phyloP scores from a whole-genome alignment of 2,329 filamentous ascomycete genomes.

The Trichoderma semiorbis region DNA sequence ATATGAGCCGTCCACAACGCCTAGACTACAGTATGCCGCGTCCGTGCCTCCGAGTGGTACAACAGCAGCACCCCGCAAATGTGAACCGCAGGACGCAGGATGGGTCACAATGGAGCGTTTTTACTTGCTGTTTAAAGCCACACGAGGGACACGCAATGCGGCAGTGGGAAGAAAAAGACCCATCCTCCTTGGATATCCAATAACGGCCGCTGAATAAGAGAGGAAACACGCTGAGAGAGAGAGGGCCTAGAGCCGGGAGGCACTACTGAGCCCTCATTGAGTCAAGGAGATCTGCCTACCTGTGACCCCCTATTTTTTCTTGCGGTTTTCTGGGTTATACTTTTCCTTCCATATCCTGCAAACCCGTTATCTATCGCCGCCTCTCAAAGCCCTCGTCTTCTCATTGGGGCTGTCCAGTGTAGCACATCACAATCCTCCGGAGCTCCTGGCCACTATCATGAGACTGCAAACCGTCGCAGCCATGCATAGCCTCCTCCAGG shows the following conservation, averaged over 20 bases:
- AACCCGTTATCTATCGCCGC: neutral
- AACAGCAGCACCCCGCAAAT: constrained; percentile 18
- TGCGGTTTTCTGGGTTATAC: constrained; percentile 58
- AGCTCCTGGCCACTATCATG: constrained; percentile 5
- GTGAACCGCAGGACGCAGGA: constrained; percentile 10
- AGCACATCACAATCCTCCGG: neutral
- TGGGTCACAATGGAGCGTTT: neutral
- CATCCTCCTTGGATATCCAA: neutral
- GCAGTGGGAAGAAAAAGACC: neutral
- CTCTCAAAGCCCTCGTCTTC: neutral
- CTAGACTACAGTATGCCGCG: neutral
- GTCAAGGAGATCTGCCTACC: neutral
- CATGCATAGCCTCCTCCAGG: neutral
- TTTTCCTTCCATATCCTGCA: constrained; percentile 97
- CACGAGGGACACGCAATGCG: neutral
- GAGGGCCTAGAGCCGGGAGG: neutral
- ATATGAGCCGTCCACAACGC: constrained; percentile 11
- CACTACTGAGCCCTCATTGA: neutral
- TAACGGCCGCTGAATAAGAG: neutral
- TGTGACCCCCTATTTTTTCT: constrained; percentile 30
- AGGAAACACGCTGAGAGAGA: neutral
- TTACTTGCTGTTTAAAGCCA: neutral
- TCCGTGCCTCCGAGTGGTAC: constrained; percentile 3
- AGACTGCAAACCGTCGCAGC: constrained; percentile 1
- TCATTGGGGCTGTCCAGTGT: neutral